phyloP scores from a whole-genome alignment of 768 basidiomycete genomes.

The Suillus brevipes region DNA sequence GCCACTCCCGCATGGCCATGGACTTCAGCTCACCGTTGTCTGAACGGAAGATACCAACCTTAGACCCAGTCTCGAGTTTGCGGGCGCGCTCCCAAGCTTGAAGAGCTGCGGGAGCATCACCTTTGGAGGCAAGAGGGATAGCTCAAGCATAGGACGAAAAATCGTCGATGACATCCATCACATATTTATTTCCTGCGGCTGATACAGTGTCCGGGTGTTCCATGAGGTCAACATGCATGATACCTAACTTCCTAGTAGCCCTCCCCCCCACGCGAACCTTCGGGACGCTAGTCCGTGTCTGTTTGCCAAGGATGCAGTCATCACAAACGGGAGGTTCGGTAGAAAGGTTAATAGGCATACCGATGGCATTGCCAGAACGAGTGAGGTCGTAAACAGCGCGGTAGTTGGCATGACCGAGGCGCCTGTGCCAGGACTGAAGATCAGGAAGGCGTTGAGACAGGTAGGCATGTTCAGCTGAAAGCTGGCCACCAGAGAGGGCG shows the following conservation, averaged over 20 bases:
- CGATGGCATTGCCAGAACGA: constrained; percentile 19
- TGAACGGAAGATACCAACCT: constrained; percentile 17
- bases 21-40: constrained; percentile 29
- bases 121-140: constrained; percentile 29
- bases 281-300: constrained; percentile 1
- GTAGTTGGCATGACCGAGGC: constrained; percentile 30
- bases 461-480: no score
- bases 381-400: constrained; percentile 28
- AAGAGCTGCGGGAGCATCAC: constrained; percentile 23
- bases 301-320: constrained; percentile 10
- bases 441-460: background rate
- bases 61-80: constrained; percentile 22
- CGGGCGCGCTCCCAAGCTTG: constrained; percentile 29
- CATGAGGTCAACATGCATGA: constrained; percentile 10
- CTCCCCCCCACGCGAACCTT: constrained; percentile 6
- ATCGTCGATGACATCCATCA: no score
- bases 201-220: constrained; percentile 24
- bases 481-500: no score
- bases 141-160: no score
- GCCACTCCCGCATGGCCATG: constrained; percentile 15
- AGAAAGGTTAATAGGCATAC: constrained; percentile 12
- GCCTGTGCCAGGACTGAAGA: constrained; percentile 30
- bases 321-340: background rate
- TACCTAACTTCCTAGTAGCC: background rate
- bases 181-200: constrained; percentile 8